Evolutionary conservation across 2,329 filamentous ascomycete genomes (phyloP), one percentile per base, ranked within the genome.

Genomic region (Apiospora arundinis): DNA sequence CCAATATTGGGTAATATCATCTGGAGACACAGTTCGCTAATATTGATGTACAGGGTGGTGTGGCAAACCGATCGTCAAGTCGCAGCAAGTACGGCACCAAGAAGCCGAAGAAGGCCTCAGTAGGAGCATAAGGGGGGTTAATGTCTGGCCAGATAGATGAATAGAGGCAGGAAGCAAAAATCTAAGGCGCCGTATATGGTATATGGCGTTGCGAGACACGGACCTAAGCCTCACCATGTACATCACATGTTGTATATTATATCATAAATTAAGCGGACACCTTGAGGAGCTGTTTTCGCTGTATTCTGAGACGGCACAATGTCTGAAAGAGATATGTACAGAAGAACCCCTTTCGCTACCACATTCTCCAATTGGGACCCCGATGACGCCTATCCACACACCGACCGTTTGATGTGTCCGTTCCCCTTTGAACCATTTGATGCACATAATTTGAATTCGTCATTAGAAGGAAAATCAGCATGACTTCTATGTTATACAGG

Each of bases 31-130:
- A 49, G 14, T 67, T 21, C 25, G 65, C 44, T 67, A 44, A 44
- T 18, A 18, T 21, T 46, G 52, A 32, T 44, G 16, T 73, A 16
- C 74, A 98, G 95, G 94, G 94, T 79, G 96, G 96, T 86, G 96
- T 99, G 75, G 92, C 91, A 28, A 96, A 91, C 81, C 89, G 96
- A 76, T 89, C 92, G 78, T 93, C 92, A 28, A 94, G 93, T 82
- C 89, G 96, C 78, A 98, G 95, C 79, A 99, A 99, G 85, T 99
- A 97, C 81, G 96, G 96, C 73, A 97, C 96, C 68, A 99, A 99
- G 91, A 98, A 98, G 87, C 95, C 96, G 0, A 98, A 98, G 92
- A 91, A 91, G 82, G 91, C 92, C 28, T 87, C 87, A 0, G 85
- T 90, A 48, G 85, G 87, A 74, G 80, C 76, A 70, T 77, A 74